Evolutionary conservation across 1,139 yeast species (phyloP), one percentile per base, ranked within the genome.

Genomic region (Blastobotrys arbuscula): DNA sequence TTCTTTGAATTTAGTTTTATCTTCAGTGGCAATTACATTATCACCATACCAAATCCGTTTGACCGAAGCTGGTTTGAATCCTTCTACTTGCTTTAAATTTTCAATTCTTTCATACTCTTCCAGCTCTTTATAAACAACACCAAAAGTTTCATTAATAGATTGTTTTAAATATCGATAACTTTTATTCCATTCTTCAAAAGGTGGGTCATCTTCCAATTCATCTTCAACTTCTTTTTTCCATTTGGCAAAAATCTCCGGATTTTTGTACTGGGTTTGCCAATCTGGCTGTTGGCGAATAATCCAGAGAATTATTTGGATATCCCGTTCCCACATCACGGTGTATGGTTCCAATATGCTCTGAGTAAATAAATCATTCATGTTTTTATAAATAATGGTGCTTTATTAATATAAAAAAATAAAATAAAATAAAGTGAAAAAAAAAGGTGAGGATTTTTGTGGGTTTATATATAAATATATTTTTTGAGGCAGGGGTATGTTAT

Each of bases 291-390:
- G 18, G 7, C 47, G 42, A 18, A 44, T 36, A 16, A 10, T 20
- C 15, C 20, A 34, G 6, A 20, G 26, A 28, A 44, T 19, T 2
- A n/a, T 10, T 16, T 30, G 34, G 20, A 44, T 24, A 15, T 37
- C 23, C 19, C 42, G 24, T 28, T 44, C 47, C 42, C 36, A 37
- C 21, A 42, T 10, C 2, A 33, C 15, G 28, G 20, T 18, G 18
- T 34, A 18, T 18, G 38, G 38, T 34, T 34, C 38, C 7, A 34
- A 34, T 3, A 34, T 19, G 18, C 63, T 28, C 13, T 28, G 31
- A 24, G 28, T 24, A 24, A 24, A 24, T 24, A 24, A 24, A 24
- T 24, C 28, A n/a, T n/a, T n/a, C n/a, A n/a, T n/a, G n/a, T n/a
- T n/a, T n/a, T n/a, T n/a, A n/a, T n/a, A n/a, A n/a, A n/a, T n/a